Conservation (phyloP, 805 yeast species). For the Metschnikowia borealis region DNA sequence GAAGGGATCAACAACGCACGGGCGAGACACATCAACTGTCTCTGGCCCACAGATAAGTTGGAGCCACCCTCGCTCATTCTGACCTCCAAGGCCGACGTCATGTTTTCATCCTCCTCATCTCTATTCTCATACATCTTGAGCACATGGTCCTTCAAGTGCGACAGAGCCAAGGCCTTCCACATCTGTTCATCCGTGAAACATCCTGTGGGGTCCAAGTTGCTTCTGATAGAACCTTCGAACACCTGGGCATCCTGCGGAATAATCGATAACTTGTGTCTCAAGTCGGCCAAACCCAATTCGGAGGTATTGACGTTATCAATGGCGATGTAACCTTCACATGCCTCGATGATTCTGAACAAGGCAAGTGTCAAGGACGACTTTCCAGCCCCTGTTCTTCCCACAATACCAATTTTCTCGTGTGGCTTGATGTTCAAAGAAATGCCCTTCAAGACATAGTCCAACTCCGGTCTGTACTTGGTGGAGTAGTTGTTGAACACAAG, state of each 20-base stretch:
- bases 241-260: conserved; percentile 47
- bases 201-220: conserved; percentile 41
- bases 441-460: conserved; percentile 40
- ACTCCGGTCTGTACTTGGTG: conserved; percentile 42
- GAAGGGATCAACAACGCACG: conserved; percentile 66
- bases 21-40: conserved; percentile 67
- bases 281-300: conserved; percentile 38
- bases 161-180: conserved; percentile 41
- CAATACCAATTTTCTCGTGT: conserved; percentile 41
- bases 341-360: conserved; percentile 41
- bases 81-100: conserved; percentile 31
- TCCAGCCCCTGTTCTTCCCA: conserved; percentile 46
- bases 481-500: conserved; percentile 37
- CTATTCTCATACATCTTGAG: conserved; percentile 32
- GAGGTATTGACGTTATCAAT: conserved; percentile 35
- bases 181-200: conserved; percentile 33
- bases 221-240: conserved; percentile 39
- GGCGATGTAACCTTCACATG: conserved; percentile 31
- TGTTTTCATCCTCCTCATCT: conserved; percentile 21
- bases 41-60: conserved; percentile 51
- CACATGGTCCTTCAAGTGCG: conserved; percentile 41
- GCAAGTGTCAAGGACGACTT: conserved; percentile 44
- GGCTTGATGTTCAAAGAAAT: conserved; percentile 35
- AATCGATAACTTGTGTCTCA: conserved; percentile 39
- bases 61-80: conserved; percentile 43